Evolutionary conservation across 2,329 filamentous ascomycete species (phyloP), one percentile per base, ranked within the genome.

Genomic region (Westerdykella ornata): DNA sequence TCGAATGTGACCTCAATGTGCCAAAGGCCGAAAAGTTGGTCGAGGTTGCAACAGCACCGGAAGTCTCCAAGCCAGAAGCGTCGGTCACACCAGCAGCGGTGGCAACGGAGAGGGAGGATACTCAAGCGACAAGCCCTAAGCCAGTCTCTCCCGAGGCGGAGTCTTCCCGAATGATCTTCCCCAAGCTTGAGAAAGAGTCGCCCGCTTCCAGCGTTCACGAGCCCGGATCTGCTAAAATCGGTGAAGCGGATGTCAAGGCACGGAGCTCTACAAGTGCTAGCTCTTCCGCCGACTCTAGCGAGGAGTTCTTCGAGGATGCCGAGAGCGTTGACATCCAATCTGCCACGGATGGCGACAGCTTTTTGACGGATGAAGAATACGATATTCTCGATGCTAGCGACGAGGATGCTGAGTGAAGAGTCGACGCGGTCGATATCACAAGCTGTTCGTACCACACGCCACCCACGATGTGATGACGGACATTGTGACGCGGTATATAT

Each of bases 311-410:
- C 16, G 72, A 79, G 49, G 78, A 81, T 56, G 73, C 75, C 38
- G 77, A 78, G 51, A 78, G 74, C 49, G 69, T 81, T 43, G 72
- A 75, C 6, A 62, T 72, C 37, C 56, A 64, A 35, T 67, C 66
- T 15, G 53, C 62, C 17, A 70, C 67, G 26, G 73, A 72, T 28
- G 78, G 80, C n/a, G 81, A 82, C 35, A 85, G 83, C 11, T 96
- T 95, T 74, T 70, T 94, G 73, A 97, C 92, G 0, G 92, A 98
- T 50, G 92, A 97, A 66, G 92, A 98, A 70, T 98, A 97, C 65
- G 92, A 98, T 59, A 89, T 97, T 51, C 80, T 97, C 35, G 88
- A 96, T 70, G 90, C 88, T 33, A 94, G 87, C 44, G 90, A 97
- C 53, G 86, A 94, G 65, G 90, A 97, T 42, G n/a, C 30, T 17